Evolutionary conservation across 106 monocot genomes (phyloP).

Genomic region (Acanthochlamys bracteata): DNA sequence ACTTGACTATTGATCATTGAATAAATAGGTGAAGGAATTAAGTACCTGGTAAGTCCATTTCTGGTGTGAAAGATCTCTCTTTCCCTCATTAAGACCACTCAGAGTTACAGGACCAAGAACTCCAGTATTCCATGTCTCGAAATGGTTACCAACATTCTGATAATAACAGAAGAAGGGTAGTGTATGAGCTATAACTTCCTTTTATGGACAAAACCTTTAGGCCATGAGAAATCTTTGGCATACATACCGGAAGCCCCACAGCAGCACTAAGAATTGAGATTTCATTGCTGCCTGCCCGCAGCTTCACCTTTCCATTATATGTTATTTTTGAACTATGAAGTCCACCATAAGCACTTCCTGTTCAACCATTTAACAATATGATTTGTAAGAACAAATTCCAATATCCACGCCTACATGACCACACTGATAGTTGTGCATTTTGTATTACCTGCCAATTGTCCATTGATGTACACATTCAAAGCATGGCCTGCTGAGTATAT

Average conservation of each 20-base stretch:
- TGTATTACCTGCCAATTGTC: conserved; percentile 20
- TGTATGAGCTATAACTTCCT: no score
- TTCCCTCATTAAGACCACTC: conserved; percentile 47
- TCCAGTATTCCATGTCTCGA: conserved; percentile 64
- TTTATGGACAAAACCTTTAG: not conserved
- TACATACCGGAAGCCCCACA: conserved; percentile 38
- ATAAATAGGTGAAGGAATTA: not conserved
- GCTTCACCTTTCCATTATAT: conserved; percentile 19
- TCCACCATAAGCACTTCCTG: conserved; percentile 35
- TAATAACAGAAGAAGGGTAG: not conserved
- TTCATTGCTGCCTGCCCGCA: conserved; percentile 46
- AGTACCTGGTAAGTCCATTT: conserved; percentile 37
- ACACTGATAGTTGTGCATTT: not conserved
- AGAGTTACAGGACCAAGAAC: conserved; percentile 66
- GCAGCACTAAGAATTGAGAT: conserved; percentile 40
- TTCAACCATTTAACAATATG: not conserved
- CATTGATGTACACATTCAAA: conserved; percentile 37
- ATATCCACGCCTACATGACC: not conserved
- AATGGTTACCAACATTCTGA: conserved; percentile 59
- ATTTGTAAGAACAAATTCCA: not conserved
- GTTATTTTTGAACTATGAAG: conserved; percentile 22
- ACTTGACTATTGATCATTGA: not conserved
- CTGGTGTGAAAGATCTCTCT: conserved; percentile 48
- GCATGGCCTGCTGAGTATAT: conserved; percentile 42
- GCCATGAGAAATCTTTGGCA: not conserved